Conservation (phyloP, 805 yeast species). For the Nakazawaea ambrosiae region DNA sequence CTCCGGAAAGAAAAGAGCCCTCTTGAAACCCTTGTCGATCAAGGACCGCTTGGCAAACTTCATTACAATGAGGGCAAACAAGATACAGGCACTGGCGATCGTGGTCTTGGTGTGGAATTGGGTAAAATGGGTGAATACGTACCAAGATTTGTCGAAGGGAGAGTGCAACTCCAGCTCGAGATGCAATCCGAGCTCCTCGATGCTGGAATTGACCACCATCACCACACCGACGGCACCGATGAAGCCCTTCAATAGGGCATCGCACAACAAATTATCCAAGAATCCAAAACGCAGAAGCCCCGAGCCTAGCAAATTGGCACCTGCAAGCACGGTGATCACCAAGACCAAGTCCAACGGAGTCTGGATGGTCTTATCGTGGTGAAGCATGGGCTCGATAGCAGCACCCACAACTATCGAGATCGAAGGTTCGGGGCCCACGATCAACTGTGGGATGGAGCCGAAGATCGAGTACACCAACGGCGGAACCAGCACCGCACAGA, state of each 20-base stretch:
- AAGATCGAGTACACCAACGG: slow-evolving; percentile 71
- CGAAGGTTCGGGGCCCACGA: slow-evolving; percentile 91
- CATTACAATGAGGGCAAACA: slow-evolving; percentile 35
- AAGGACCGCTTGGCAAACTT: slow-evolving; percentile 34
- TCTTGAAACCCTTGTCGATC: slow-evolving; percentile 25
- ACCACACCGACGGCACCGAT: slow-evolving; percentile 80
- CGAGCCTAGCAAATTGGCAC: slow-evolving; percentile 60
- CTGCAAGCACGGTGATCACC: slow-evolving; percentile 68
- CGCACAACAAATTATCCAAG: slow-evolving; percentile 70
- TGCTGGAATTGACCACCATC: slow-evolving; percentile 70
- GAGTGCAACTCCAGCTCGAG: slow-evolving; percentile 55
- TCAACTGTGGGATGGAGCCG: slow-evolving; percentile 84
- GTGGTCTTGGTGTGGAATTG: slow-evolving; percentile 55
- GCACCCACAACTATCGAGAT: slow-evolving; percentile 80
- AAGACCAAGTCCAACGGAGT: slow-evolving; percentile 53
- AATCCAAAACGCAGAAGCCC: slow-evolving; percentile 85
- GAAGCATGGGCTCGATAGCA: slow-evolving; percentile 51
- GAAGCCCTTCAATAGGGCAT: slow-evolving; percentile 75
- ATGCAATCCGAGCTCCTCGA: slow-evolving; percentile 66
- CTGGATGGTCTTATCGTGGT: slow-evolving; percentile 28
- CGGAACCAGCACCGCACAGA: slow-evolving; percentile 68
- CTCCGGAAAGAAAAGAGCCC: slow-evolving; percentile 72
- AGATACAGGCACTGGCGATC: slow-evolving; percentile 46
- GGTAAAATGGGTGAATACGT: slow-evolving; percentile 40
- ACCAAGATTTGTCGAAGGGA: slow-evolving; percentile 61